Evolutionary conservation across 768 basidiomycete genomes (phyloP), one percentile per base, ranked within the genome.

Genomic region (Butyriboletus loyo): DNA sequence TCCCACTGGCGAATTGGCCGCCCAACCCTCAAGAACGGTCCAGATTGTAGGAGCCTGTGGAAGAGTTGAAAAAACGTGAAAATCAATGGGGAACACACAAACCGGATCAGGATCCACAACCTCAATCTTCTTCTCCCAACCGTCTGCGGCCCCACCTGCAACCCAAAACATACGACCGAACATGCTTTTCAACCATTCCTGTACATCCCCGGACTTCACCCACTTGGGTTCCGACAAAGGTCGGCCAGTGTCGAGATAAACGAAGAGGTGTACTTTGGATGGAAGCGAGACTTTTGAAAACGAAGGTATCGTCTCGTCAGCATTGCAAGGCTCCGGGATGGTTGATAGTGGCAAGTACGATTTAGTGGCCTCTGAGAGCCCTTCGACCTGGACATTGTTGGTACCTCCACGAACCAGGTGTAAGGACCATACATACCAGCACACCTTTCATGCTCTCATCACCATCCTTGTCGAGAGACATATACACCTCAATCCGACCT

Each of bases 61-160:
- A 58, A 38, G 49, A 15, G 27, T 61, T 40, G 27, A 35, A 40
- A 44, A 48, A n/a, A 3, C 7, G 17, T 9, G 22, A 51, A 45
- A 8, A 39, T 19, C 21, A 37, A 56, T 8, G 22, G n/a, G 21
- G 36, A 52, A 36, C 41, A 46, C 37, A 77, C 90, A 62, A 68
- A 98, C 95, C 37, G 92, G 90, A 73, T 99, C 97, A 52, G 97
- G 96, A 75, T 98, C 95, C 27, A 83, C 81, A 22, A 98, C 89
- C 35, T 83, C 79, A 49, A 98, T 89, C 71, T 95, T 96, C 72
- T 87, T 92, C 71, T 89, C 88, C 97, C 97, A 99, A 9, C 89
- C 88, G 57, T 87, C 87, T n/a, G 85, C 83, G 13, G 85, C 87
- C 48, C 89, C 87, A 6, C 86, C 87, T 25, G 87, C 81, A 41